Evolutionary conservation across 805 yeast genomes (phyloP).

Genomic region (Cyberlindnera meyerae): DNA sequence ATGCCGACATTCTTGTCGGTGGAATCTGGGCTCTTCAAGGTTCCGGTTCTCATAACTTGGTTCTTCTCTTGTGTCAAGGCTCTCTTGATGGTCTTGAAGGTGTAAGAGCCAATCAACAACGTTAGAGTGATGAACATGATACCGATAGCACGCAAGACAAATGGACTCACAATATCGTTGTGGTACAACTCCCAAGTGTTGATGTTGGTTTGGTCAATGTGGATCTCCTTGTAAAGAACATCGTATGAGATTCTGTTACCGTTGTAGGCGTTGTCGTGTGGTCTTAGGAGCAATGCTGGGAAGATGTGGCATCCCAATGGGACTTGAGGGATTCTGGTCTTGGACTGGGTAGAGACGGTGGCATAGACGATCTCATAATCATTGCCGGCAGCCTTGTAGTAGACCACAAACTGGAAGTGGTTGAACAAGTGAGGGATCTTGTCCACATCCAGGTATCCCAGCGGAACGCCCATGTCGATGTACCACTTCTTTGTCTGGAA

Average conservation of each 20-base stretch:
- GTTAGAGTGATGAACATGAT: constrained; percentile 18
- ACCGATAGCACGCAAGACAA: constrained; percentile 17
- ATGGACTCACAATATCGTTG: constrained; percentile 25
- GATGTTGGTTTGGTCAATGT: constrained; percentile 8
- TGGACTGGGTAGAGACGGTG: constrained; percentile 24
- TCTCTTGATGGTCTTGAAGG: constrained; percentile 11
- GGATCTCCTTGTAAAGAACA: constrained; percentile 25
- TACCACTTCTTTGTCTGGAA: constrained; percentile 25
- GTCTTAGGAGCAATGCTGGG: constrained; percentile 24
- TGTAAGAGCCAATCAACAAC: constrained; percentile 15
- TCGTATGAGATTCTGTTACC: constrained; percentile 27
- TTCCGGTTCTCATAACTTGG: constrained; percentile 10
- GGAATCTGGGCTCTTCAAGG: too few relatives aligned
- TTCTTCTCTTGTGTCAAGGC: constrained; percentile 18
- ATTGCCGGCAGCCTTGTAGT: constrained; percentile 21
- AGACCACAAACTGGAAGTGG: constrained; percentile 28
- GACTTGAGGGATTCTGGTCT: constrained; percentile 22
- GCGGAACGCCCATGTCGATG: constrained; percentile 26
- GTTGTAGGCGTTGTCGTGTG: constrained; percentile 23
- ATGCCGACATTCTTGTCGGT: too few relatives aligned
- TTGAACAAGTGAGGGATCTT: constrained; percentile 28
- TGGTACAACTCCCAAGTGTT: constrained; percentile 20
- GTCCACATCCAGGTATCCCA: constrained; percentile 27
- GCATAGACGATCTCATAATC: constrained; percentile 25
- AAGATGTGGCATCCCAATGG: constrained; percentile 21